A percentile compares a stretch with the other conserved stretches of the same genome.
Evolutionary conservation across 2,329 filamentous ascomycete species (phyloP).

Genomic region (Aspergillus sp.): DNA sequence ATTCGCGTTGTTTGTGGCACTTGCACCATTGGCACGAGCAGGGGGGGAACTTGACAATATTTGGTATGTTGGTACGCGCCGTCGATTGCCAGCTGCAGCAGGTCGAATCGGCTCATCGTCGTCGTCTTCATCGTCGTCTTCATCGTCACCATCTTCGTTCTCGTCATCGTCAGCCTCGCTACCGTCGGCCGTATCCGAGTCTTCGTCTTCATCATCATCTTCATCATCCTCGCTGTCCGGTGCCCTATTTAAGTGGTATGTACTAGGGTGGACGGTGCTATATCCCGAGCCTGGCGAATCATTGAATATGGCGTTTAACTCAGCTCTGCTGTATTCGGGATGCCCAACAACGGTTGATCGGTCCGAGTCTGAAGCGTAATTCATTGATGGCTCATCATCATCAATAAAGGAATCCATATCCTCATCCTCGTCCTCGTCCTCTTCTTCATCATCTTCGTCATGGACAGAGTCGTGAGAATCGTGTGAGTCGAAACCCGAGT

Average conservation of each 20-base stretch:
- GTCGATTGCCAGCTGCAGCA: conserved; percentile 15
- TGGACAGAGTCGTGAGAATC: neutral
- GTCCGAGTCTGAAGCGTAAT: conserved; percentile 30
- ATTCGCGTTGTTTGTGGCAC: neutral
- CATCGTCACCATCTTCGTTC: conserved; percentile 15
- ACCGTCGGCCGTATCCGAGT: too few species aligned
- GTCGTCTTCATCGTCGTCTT: conserved; percentile 20
- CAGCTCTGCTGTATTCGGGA: conserved; percentile 13
- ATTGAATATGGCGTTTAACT: conserved; percentile 5
- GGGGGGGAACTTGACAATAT: conserved; percentile 14
- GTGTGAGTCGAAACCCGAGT: neutral
- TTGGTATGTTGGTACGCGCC: conserved; percentile 13
- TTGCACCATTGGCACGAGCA: conserved; percentile 2
- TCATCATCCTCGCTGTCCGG: conserved; percentile 13
- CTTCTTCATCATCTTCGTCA: conserved; percentile 16
- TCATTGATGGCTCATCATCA: conserved; percentile 26
- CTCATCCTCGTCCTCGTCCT: conserved; percentile 29
- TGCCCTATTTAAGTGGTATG: conserved; percentile 5
- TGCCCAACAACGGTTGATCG: conserved; percentile 34
- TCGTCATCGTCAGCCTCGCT: conserved; percentile 12
- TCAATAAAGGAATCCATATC: conserved; percentile 39
- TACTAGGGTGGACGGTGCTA: conserved; percentile 11
- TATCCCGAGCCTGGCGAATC: conserved; percentile 20
- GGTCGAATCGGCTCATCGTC: conserved; percentile 24
- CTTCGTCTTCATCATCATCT: neutral